Evolutionary conservation across 768 basidiomycete species (phyloP).

Genomic region (Boletellus ananiceps): DNA sequence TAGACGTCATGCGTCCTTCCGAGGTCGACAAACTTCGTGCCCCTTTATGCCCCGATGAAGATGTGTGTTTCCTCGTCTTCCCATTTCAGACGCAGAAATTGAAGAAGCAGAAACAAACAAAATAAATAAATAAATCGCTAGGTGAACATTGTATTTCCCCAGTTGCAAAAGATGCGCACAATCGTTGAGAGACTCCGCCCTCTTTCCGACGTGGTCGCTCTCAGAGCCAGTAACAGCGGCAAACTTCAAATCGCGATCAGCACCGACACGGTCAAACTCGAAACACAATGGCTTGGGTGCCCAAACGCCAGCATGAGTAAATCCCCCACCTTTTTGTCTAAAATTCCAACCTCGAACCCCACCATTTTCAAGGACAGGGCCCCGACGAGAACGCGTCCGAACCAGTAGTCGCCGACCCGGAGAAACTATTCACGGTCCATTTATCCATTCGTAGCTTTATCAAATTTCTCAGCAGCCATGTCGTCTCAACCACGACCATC

Average conservation of each 20-base stretch:
- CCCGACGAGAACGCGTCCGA: slow-evolving; percentile 32
- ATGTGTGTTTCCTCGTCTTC: slow-evolving; percentile 46
- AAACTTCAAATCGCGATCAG: slow-evolving; percentile 48
- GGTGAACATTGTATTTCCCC: slow-evolving; percentile 76
- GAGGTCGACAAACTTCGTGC: slow-evolving; percentile 72
- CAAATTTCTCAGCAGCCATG: slow-evolving; percentile 77
- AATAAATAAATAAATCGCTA: slow-evolving; percentile 24
- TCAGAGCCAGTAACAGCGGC: slow-evolving; percentile 66
- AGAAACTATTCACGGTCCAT: slow-evolving; percentile 58
- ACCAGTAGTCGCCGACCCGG: slow-evolving; percentile 44
- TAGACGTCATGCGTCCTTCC: slow-evolving; percentile 71
- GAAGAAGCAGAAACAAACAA: not conserved
- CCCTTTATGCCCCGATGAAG: slow-evolving; percentile 82
- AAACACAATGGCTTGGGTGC: slow-evolving; percentile 77
- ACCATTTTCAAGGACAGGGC: slow-evolving; percentile 15
- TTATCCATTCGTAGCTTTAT: slow-evolving; percentile 71
- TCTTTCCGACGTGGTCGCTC: slow-evolving; percentile 63
- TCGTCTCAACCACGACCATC: slow-evolving; percentile 79
- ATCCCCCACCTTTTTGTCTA: not conserved
- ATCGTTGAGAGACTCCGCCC: slow-evolving; percentile 70
- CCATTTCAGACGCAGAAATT: not conserved
- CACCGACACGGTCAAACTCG: slow-evolving; percentile 71
- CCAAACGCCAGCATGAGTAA: slow-evolving; percentile 56
- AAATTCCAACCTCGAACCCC: no score
- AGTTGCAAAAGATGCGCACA: slow-evolving; percentile 69